Evolutionary conservation across 2,329 filamentous ascomycete genomes (phyloP).

Genomic region (Trichoderma simmonsii): DNA sequence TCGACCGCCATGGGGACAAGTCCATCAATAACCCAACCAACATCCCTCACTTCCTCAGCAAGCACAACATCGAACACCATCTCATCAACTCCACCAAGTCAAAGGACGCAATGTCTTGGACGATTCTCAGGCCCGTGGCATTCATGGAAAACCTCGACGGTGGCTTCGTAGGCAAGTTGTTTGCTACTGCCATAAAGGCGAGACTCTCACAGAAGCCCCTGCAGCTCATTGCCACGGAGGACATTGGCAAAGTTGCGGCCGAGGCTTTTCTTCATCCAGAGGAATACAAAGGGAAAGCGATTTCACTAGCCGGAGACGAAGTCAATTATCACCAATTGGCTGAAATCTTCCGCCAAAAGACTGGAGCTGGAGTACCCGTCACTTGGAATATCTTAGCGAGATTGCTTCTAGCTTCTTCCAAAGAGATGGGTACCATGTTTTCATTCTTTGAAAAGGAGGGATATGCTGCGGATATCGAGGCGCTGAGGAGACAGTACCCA

Average conservation of each 20-base stretch:
- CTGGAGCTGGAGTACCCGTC: neutral
- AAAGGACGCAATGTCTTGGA: neutral
- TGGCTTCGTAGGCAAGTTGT: neutral
- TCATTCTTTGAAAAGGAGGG: neutral
- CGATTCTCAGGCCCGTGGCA: neutral
- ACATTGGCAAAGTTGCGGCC: neutral
- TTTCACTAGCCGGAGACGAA: neutral
- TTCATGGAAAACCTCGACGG: neutral
- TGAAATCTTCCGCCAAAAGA: neutral
- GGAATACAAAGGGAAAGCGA: neutral
- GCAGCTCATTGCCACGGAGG: neutral
- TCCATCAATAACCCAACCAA: neutral
- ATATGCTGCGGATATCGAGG: neutral
- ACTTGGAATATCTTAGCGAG: neutral
- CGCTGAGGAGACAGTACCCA: neutral
- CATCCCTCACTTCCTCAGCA: neutral
- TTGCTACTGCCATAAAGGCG: neutral
- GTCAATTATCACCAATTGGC: neutral
- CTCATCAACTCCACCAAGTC: neutral
- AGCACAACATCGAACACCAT: slow-evolving; percentile 2
- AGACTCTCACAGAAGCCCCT: neutral
- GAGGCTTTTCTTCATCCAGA: neutral
- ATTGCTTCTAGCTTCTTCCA: neutral
- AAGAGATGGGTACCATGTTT: slow-evolving; percentile 1
- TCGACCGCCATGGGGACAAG: neutral